These are phyloP conservation scores for Capsicum baccatum DNA, from an alignment of 257 asterid genomes.

Conservation along the genomic window DNA sequence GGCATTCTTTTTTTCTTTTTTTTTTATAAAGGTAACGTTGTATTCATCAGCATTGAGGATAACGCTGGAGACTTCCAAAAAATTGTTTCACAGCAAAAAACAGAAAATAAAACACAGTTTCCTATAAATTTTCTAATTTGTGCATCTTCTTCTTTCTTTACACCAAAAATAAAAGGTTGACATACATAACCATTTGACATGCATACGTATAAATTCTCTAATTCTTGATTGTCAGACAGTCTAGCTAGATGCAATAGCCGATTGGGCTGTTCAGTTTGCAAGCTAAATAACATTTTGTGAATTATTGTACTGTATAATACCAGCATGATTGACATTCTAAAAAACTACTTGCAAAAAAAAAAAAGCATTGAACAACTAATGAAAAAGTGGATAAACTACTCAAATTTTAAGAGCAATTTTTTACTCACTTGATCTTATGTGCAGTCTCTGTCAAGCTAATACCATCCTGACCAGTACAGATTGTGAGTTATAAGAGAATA, in stretches of 20 bases:
- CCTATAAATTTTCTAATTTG: too few species aligned
- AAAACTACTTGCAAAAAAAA: neutral
- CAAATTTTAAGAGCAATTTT: neutral
- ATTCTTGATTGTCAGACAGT: neutral
- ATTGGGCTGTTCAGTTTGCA: neutral
- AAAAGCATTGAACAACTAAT: neutral
- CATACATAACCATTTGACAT: too few species aligned
- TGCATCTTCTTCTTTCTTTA: too few species aligned
- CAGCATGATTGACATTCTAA: neutral
- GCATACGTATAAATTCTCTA: too few species aligned
- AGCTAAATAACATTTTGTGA: neutral
- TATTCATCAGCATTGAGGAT: too few species aligned
- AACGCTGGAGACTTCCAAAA: too few species aligned
- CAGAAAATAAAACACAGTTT: too few species aligned
- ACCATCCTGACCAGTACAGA: conserved; percentile 65
- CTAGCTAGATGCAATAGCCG: neutral
- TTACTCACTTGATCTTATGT: conserved; percentile 81
- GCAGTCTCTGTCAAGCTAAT: conserved; percentile 70
- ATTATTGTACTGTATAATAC: neutral
- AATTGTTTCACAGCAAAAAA: too few species aligned
- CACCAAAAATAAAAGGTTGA: too few species aligned
- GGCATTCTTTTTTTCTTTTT: neutral
- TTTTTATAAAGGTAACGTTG: too few species aligned
- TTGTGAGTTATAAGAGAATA: conserved; percentile 24
- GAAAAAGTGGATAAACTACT: conserved; percentile 4